phyloP scores from a whole-genome alignment of 2,329 filamentous ascomycete genomes.

The Fusarium marasasianum region DNA sequence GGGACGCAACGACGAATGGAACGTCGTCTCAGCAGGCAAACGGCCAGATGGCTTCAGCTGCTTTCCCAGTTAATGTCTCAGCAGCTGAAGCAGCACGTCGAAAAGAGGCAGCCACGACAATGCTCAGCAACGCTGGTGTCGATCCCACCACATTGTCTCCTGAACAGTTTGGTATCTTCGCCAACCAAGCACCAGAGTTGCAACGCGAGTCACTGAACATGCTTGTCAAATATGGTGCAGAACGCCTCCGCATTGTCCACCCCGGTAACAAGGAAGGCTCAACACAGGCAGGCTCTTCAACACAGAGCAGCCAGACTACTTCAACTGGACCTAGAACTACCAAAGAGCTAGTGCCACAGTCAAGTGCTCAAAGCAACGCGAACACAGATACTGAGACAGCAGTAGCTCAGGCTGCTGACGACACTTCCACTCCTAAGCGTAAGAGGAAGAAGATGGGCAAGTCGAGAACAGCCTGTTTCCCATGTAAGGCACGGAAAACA shows the following conservation, averaged over 20 bases:
- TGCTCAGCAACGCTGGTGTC: conserved; percentile 59
- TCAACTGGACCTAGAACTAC: conserved; percentile 44
- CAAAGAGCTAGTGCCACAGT: conserved; percentile 45
- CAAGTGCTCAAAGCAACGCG: conserved; percentile 20
- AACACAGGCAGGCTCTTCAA: conserved; percentile 40
- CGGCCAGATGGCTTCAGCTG: conserved; percentile 22
- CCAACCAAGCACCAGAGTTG: conserved; percentile 66
- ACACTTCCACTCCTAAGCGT: conserved; percentile 3
- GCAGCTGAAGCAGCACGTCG: conserved; percentile 61
- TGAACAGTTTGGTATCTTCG: conserved; percentile 68
- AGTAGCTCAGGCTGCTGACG: not conserved
- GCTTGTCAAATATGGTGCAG: conserved; percentile 66
- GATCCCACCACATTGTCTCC: conserved; percentile 61
- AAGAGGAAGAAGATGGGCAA: conserved; percentile 39
- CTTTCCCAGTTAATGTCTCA: conserved; percentile 48
- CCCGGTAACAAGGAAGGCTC: conserved; percentile 52
- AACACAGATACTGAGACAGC: conserved; percentile 15
- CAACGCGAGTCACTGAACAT: conserved; percentile 65
- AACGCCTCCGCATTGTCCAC: conserved; percentile 66
- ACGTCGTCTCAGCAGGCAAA: conserved; percentile 3
- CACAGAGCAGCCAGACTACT: conserved; percentile 34
- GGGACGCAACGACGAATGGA: conserved; percentile 14
- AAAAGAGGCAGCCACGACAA: conserved; percentile 57
- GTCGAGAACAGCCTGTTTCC: conserved; percentile 49
- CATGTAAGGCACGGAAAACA: conserved; percentile 49